Conservation (phyloP, 2,329 filamentous ascomycete genomes). For the Penicillium polonicum region DNA sequence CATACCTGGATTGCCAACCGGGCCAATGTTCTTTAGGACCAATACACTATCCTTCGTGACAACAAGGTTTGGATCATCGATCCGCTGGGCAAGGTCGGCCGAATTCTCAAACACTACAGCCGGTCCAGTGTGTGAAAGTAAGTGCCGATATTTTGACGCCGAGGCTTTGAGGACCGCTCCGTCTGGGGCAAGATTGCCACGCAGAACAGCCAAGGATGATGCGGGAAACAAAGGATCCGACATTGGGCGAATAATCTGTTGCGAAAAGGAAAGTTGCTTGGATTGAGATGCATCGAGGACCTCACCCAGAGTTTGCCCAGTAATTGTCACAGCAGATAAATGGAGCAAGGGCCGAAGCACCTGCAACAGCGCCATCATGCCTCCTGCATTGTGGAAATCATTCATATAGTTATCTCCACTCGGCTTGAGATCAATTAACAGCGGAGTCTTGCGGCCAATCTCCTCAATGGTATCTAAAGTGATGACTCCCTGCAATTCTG, state of each 20-base stretch:
- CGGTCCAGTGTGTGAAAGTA: slow-evolving; percentile 47
- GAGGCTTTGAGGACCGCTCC: slow-evolving; percentile 54
- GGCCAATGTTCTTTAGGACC: slow-evolving; percentile 51
- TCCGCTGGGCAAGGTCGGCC: slow-evolving; percentile 46
- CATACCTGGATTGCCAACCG: slow-evolving; percentile 54
- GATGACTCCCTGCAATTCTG: slow-evolving; percentile 46
- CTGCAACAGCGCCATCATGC: slow-evolving; percentile 51
- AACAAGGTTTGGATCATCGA: slow-evolving; percentile 47
- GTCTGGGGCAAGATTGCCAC: slow-evolving; percentile 50
- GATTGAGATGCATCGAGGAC: slow-evolving; percentile 46
- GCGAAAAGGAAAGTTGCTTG: slow-evolving; percentile 42
- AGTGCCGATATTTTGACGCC: slow-evolving; percentile 48
- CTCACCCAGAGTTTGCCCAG: slow-evolving; percentile 50
- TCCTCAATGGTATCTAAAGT: slow-evolving; percentile 50
- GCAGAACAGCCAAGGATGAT: slow-evolving; percentile 48
- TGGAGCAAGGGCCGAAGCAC: slow-evolving; percentile 48
- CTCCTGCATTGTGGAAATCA: slow-evolving; percentile 56
- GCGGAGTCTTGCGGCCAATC: slow-evolving; percentile 48
- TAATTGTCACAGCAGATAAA: slow-evolving; percentile 48
- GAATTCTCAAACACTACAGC: slow-evolving; percentile 52
- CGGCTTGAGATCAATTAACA: slow-evolving; percentile 54
- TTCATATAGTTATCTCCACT: slow-evolving; percentile 56
- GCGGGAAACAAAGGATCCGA: slow-evolving; percentile 46
- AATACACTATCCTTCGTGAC: slow-evolving; percentile 49
- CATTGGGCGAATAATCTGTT: slow-evolving; percentile 46